A percentile compares a stretch with the other conserved stretches of the same genome.
phyloP scores from a whole-genome alignment of 2,329 filamentous ascomycete species.

The Didymellaceae sp. region DNA sequence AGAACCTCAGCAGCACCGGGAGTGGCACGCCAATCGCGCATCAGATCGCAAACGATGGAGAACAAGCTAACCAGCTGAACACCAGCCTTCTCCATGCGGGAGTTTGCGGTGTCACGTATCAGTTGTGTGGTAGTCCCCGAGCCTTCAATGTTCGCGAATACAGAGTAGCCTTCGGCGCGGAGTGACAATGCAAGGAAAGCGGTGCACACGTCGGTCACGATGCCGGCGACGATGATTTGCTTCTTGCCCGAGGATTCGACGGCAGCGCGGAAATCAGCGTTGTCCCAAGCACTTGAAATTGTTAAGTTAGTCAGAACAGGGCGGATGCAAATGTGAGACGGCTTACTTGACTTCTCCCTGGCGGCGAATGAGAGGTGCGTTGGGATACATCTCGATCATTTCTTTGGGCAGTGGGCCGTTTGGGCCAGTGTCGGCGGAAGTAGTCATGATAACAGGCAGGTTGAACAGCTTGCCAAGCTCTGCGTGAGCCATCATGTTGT shows the following conservation, averaged over 20 bases:
- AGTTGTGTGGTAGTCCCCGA: slow-evolving; percentile 69
- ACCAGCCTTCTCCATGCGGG: slow-evolving; percentile 70
- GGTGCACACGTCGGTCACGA: slow-evolving; percentile 78
- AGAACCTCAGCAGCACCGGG: slow-evolving; percentile 62
- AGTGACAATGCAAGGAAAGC: slow-evolving; percentile 77
- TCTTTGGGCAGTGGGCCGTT: slow-evolving; percentile 75
- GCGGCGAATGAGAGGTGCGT: slow-evolving; percentile 69
- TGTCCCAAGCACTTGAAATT: slow-evolving; percentile 70
- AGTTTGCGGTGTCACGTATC: slow-evolving; percentile 69
- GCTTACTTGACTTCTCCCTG: slow-evolving; percentile 71
- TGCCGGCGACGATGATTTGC: slow-evolving; percentile 75
- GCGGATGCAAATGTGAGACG: background rate
- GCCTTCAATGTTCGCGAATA: slow-evolving; percentile 76
- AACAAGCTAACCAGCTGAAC: slow-evolving; percentile 70
- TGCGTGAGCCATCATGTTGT: slow-evolving; percentile 72
- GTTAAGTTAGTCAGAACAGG: slow-evolving; percentile 6
- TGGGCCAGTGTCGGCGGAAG: slow-evolving; percentile 71
- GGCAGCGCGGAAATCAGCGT: slow-evolving; percentile 69
- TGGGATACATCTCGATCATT: slow-evolving; percentile 71
- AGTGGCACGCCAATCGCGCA: slow-evolving; percentile 71
- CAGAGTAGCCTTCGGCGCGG: slow-evolving; percentile 72
- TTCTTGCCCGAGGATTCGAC: slow-evolving; percentile 69
- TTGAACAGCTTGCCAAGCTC: slow-evolving; percentile 70
- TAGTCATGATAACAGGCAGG: slow-evolving; percentile 73
- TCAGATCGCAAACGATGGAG: slow-evolving; percentile 69